Evolutionary conservation across 495 filamentous ascomycete species (phyloP).

Genomic region (Penicillium chermesinum): DNA sequence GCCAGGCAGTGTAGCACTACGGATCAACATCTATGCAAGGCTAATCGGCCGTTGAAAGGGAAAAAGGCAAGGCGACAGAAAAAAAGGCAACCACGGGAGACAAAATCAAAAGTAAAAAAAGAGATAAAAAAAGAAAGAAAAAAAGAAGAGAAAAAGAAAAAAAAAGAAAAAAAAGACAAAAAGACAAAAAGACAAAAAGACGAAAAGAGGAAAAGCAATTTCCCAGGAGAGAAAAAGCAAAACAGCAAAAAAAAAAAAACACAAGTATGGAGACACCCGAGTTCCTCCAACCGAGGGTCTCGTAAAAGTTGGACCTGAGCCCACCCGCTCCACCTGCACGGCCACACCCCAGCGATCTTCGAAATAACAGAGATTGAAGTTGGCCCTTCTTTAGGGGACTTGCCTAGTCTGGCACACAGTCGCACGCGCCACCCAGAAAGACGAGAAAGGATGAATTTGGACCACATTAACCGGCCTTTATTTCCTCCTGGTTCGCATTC

Average conservation of each 20-base stretch:
- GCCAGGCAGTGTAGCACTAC: too few species aligned
- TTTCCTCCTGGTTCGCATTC: neutral
- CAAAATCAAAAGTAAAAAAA: neutral
- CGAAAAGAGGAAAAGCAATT: neutral
- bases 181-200: neutral
- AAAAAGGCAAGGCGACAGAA: too few species aligned
- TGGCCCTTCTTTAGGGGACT: too few species aligned
- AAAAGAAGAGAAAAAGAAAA: neutral
- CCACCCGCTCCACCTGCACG: constrained; percentile 15
- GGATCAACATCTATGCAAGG: too few species aligned
- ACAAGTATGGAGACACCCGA: constrained; percentile 1
- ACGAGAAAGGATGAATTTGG: too few species aligned
- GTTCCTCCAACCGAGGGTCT: constrained; percentile 12
- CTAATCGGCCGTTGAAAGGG: too few species aligned
- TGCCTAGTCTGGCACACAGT: constrained; percentile 25
- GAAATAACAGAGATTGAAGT: too few species aligned
- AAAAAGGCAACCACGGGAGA: neutral
- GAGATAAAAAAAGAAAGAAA: constrained; percentile 3
- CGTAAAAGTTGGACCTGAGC: constrained; percentile 12
- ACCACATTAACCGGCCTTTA: too few species aligned
- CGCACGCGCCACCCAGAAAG: too few species aligned
- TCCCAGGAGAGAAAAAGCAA: neutral
- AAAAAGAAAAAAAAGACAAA: constrained; percentile 1
- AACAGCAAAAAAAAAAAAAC: constrained; percentile 1
- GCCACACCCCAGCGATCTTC: constrained; percentile 24